phyloP scores from a whole-genome alignment of 495 filamentous ascomycete species.

The Xylaria sp. region DNA sequence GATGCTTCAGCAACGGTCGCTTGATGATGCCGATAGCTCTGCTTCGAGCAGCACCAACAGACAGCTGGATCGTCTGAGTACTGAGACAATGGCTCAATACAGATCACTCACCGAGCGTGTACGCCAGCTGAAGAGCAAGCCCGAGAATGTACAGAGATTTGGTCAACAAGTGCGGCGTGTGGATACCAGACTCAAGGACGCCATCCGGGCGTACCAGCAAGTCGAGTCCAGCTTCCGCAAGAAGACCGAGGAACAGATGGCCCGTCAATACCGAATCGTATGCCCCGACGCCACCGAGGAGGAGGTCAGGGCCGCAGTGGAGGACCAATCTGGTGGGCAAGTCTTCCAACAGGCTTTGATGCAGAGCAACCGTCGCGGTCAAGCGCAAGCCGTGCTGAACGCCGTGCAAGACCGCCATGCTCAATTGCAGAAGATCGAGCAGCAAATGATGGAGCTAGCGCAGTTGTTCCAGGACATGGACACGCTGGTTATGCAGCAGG shows the following conservation, averaged over 20 bases:
- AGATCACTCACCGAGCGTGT: constrained; percentile 75
- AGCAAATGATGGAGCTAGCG: constrained; percentile 82
- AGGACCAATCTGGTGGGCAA: constrained; percentile 70
- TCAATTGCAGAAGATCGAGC: constrained; percentile 89
- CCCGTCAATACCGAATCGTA: constrained; percentile 88
- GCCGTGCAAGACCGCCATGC: constrained; percentile 84
- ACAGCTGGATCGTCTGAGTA: constrained; percentile 64
- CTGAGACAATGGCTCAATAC: constrained; percentile 82
- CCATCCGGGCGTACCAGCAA: constrained; percentile 80
- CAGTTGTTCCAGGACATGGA: constrained; percentile 87
- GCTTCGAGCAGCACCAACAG: constrained; percentile 57
- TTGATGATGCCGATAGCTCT: constrained; percentile 65
- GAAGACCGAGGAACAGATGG: constrained; percentile 80
- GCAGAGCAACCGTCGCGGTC: constrained; percentile 74
- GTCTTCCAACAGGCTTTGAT: constrained; percentile 84
- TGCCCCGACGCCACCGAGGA: constrained; percentile 81
- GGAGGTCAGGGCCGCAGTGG: constrained; percentile 78
- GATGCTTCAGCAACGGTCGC: constrained; percentile 62
- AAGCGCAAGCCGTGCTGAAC: constrained; percentile 77
- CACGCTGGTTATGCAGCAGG: constrained; percentile 81
- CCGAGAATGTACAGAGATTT: constrained; percentile 74
- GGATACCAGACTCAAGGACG: constrained; percentile 76
- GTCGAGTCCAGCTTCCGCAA: constrained; percentile 78
- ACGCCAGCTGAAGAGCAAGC: constrained; percentile 78
- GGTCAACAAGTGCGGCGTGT: constrained; percentile 78